Base-by-base conservation (phyloP, 345 rosid genomes). In the Melaleuca quinquenervia region DNA sequence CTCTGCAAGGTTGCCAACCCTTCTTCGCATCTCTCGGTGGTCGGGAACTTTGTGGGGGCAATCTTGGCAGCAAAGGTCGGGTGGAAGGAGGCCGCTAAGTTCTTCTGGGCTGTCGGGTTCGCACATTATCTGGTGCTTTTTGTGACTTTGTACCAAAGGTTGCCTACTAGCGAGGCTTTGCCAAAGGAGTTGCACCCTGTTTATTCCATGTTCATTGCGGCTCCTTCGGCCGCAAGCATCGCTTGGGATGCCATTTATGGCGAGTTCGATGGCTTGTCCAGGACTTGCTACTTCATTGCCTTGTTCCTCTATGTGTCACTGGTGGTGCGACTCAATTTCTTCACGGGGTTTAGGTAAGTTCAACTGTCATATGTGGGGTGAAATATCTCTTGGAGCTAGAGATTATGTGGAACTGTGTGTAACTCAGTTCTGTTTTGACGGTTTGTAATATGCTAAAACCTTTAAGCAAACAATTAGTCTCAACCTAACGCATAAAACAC, bases 1-100 rank as follows among this genome's bases (percentile, higher is more conserved):
- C 98, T 97, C 44, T 95, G 98, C 88, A 97, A 97, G 92, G 99
- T 97, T 11, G 99, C 95, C 15, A 97, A 97, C 86, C 99, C 98
- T 11, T 95, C 99, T 70, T 92, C 98, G 27, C 98, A 96, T 90
- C 95, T 97, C 41, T 97, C 98, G 5, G 94, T 97, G 41, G 98
- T 97, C 2, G 99, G 98, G 74, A 97, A 97, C 56, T 97, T 96
- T 27, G 98, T 97, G 10, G 98, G 98, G 27, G 98, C 98, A 8
- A 97, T 96, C 83, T 90, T 97, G 87, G 98, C 99, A 82, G 87
- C 97, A 0, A 94, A 91, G 86, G 98, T 95, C 24, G 98, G 98
- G 45, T 97, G 98, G 99, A 83, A 88, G 6, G 98, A 97, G 86
- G 89, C 92, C 29, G 98, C 95, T 52, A 96, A 94, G 94, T 97